Evolutionary conservation across 2,329 filamentous ascomycete species (phyloP).

Genomic region (Colletotrichum plurivorum): DNA sequence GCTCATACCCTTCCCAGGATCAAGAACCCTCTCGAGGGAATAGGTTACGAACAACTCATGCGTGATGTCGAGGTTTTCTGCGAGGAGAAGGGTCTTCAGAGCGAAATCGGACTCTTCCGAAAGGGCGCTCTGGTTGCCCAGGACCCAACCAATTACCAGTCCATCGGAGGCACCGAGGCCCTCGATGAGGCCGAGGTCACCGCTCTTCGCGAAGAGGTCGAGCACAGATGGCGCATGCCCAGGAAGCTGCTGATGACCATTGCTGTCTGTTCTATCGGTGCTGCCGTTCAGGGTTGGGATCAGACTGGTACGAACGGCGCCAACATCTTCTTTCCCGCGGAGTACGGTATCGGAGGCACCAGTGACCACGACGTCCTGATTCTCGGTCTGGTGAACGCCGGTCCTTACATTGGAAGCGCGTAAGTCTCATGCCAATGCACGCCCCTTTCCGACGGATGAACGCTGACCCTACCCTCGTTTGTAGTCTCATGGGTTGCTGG

Average conservation of each 20-base stretch:
- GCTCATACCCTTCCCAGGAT: slow-evolving; percentile 50
- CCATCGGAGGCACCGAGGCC: slow-evolving; percentile 68
- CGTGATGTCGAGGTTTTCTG: slow-evolving; percentile 75
- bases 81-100: slow-evolving; percentile 68
- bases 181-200: slow-evolving; percentile 73
- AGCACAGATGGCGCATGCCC: slow-evolving; percentile 78
- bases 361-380: slow-evolving; percentile 58
- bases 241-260: slow-evolving; percentile 76
- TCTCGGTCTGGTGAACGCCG: slow-evolving; percentile 77
- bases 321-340: slow-evolving; percentile 70
- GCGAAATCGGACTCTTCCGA: slow-evolving; percentile 71
- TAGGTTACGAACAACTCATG: slow-evolving; percentile 67
- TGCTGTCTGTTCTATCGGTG: slow-evolving; percentile 76
- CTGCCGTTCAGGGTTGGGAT: slow-evolving; percentile 80
- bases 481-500: slow-evolving; percentile 71
- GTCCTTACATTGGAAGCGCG: slow-evolving; percentile 63
- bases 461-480: slow-evolving; percentile 6
- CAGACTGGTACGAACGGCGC: slow-evolving; percentile 76
- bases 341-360: slow-evolving; percentile 54
- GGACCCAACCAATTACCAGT: slow-evolving; percentile 74
- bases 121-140: slow-evolving; percentile 83
- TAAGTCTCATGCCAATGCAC: slow-evolving; percentile 36
- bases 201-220: slow-evolving; percentile 71
- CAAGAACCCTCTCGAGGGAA: slow-evolving; percentile 62
- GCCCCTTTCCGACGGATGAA: not conserved